Percentiles rank a stretch among this genome's conserved stretches.
Conservation (phyloP, 176 grass and related monocot species). For the Bolboschoenus planiculmis region DNA sequence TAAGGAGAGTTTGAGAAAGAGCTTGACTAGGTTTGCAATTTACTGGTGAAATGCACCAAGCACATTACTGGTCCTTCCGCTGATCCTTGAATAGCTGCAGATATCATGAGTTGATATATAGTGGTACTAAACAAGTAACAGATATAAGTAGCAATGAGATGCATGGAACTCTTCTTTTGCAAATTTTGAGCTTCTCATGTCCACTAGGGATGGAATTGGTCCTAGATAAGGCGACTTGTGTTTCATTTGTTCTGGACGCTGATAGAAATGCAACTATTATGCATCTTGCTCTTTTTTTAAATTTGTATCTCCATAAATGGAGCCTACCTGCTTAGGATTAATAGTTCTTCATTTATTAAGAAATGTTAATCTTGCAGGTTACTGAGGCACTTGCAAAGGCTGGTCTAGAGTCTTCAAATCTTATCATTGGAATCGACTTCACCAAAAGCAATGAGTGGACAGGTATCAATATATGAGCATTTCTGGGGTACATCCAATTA, state of each 20-base stretch:
- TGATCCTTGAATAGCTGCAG: constrained; percentile 1
- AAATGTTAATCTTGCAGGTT: constrained; percentile 22
- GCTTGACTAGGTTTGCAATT: not conserved
- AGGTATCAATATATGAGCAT: constrained; percentile 18
- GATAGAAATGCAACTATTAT: not conserved
- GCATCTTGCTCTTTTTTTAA: not conserved
- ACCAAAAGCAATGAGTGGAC: constrained; percentile 54
- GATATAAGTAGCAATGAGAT: not conserved
- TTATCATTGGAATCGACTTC: constrained; percentile 48
- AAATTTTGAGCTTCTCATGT: not conserved
- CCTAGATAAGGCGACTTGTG: not conserved
- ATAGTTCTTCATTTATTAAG: constrained; percentile 1
- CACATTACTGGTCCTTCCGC: not conserved
- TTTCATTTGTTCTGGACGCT: not conserved
- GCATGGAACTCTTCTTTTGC: not conserved
- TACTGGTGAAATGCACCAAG: constrained; percentile 5
- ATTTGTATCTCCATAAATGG: not conserved
- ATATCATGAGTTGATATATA: constrained; percentile 7
- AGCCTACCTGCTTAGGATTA: not conserved
- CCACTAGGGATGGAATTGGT: not conserved
- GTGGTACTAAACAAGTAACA: not conserved
- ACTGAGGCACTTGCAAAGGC: constrained; percentile 31
- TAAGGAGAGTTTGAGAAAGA: not conserved
- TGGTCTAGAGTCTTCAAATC: constrained; percentile 45
- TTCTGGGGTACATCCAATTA: not conserved